Base-by-base conservation (phyloP, 2,329 filamentous ascomycete genomes). In the Botrytis hyacinthi region DNA sequence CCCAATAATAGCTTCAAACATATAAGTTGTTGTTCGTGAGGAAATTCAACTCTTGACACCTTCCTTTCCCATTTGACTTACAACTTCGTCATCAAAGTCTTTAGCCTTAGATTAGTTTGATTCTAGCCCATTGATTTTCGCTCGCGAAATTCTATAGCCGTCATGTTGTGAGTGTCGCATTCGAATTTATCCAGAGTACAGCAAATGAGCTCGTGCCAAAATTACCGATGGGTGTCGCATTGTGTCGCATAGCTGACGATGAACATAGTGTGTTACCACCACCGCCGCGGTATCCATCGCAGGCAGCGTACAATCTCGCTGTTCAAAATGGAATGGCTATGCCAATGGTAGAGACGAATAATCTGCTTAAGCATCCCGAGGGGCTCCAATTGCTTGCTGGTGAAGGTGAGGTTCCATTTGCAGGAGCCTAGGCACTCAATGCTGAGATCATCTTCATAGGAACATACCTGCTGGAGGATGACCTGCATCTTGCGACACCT, bases 281-380 rank as follows among this genome's bases (percentile, higher is more conserved):
- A 74, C 95, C 94, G 76, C 94, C 93, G 74, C 90, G 94, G 82
- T 98, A 97, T 85, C 92, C 93, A 73, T 89, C 90, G 77, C 88
- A 89, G 80, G 87, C 89, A 79, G 90, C 91, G 76, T 92, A 92
- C 82, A 92, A 93, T 84, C 91, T 91, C 78, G 89, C 89, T 76
- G 87, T 91, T 72, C 89, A 89, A 77, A 88, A 90, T 80, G 90
- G 90, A 75, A 87, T 91, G 81, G 86, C 90, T 70, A 86, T 89
- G 54, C 91, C 92, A 54, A 89, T 97, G 82, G 92, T 97, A 80
- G 96, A 99, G 87, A 98, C 95, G 71, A 97, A 96, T 83, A 99
- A 98, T 81, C 92, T 90, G 57, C 85, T 99, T 75, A 90, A 89
- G 73, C 92, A 93, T 79, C 95, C 93, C 37, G 90, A 90, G 51